Base-by-base conservation (phyloP, 805 yeast species). In the Lipomyces chichibuensis region DNA sequence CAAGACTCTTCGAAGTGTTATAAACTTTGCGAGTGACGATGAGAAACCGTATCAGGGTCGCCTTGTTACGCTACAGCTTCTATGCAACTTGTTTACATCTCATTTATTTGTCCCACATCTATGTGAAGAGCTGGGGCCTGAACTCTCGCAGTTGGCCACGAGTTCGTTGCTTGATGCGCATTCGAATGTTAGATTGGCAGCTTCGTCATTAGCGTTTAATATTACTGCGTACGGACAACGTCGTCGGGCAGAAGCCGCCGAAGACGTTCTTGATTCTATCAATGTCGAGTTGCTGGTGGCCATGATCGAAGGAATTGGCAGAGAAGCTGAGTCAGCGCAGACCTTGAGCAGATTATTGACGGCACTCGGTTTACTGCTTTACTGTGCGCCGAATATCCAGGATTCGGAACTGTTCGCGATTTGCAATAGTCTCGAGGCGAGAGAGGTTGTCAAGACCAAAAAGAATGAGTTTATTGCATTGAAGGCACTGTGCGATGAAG, bases 51-150 rank as follows among this genome's bases (percentile, higher is more conserved):
- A 55, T 55, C 71, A 71, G 53, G 64, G 71, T 17, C 62, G 68
- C 7, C 66, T 72, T 9, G 74, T 72, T 17, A 71, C 75, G 7
- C 33, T 72, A 29, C 73, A 72, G 58, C 62, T 72, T 4, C 37
- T 69, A 17, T 71, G 75, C 65, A 72, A 72, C 59, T 56, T 72
- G 14, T 69, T 69, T 53, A 35, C 55, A 25, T 25, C 57, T 11
- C 64, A 60, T 11, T 53, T 71, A 27, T 63, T 72, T 29, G 64
- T 33, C 13, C 69, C 69, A 2, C 63, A 59, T 8, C 55, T 70
- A 25, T 57, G 64, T 27, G 43, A 54, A 3, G 63, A 58, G 27
- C 54, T 72, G 37, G 66, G 59, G 14, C 49, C 53, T 8, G 29
- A 33, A 11, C 35, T 72, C 6, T 54, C 64, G 25, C 65, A 65